Conservation (phyloP, 805 yeast genomes). For the Candida rishiriensis region DNA sequence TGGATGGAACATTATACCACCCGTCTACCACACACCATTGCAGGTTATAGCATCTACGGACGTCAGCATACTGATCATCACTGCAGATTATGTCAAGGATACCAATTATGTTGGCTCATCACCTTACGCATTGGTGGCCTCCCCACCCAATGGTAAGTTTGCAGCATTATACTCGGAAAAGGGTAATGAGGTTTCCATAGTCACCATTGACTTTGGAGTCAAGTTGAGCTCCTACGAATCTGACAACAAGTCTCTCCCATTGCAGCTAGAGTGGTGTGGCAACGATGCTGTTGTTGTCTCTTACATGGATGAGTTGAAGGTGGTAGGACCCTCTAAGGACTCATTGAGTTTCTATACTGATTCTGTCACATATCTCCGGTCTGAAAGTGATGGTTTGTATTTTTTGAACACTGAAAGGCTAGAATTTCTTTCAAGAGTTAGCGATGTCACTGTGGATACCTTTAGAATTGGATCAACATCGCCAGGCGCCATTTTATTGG, state of each 20-base stretch:
- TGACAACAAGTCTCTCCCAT: conserved; percentile 32
- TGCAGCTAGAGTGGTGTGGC: conserved; percentile 74
- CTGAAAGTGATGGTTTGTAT: conserved; percentile 68
- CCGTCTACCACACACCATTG: conserved; percentile 11
- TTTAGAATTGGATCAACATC: conserved; percentile 81
- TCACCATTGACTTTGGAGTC: conserved; percentile 42
- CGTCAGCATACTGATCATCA: conserved; percentile 4
- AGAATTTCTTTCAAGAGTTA: conserved; percentile 63
- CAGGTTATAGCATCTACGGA: conserved; percentile 15
- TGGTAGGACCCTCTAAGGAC: conserved; percentile 69
- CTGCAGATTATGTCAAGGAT: conserved; percentile 4
- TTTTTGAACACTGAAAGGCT: conserved; percentile 54
- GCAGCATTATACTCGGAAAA: conserved; percentile 44
- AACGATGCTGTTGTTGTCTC: conserved; percentile 71
- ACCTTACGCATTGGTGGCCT: conserved; percentile 14
- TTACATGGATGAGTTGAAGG: conserved; percentile 54
- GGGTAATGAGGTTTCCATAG: conserved; percentile 43
- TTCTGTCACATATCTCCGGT: conserved; percentile 37
- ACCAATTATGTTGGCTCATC: conserved; percentile 9
- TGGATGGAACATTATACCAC: conserved; percentile 23
- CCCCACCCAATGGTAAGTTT: conserved; percentile 51
- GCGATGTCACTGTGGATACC: conserved; percentile 49
- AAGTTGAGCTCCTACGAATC: conserved; percentile 42
- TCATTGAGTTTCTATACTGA: conserved; percentile 49
- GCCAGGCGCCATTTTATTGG: conserved; percentile 77